Evolutionary conservation across 1,139 yeast genomes (phyloP), one percentile per base, ranked within the genome.

Genomic region (Suhomyces coccinellae): DNA sequence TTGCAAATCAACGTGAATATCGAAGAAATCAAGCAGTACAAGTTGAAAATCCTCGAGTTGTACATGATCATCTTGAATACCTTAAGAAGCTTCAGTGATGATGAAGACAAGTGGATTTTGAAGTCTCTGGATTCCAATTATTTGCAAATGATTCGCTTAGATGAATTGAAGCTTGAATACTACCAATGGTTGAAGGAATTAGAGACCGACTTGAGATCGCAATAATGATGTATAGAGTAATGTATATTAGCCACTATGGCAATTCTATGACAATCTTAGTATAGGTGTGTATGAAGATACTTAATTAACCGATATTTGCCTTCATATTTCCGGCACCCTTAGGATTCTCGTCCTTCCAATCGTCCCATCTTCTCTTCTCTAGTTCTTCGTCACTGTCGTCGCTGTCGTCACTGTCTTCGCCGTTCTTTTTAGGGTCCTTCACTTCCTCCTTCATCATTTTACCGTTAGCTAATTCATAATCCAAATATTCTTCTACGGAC

Each of bases 401-500:
- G 20, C 66, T 66, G 27, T 73, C 75, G 31, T 63, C 65, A n/a
- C 58, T 65, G 16, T 63, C 67, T 31, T 55, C 56, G 14, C 55
- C 56, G 13, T 48, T 67, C 41, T 35, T 57, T 26, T 52, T 51
- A 35, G 53, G 44, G 47, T 67, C 63, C 40, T 65, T 65, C 29
- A 58, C 73, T 42, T 78, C 82, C 20, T 81, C 79, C 42, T 78
- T 71, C 38, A 79, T 68, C 78, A 86, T 85, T 45, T 91, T 90
- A 2, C 97, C 97, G 56, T 87, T 82, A 13, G 83, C 83, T 54
- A 87, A 71, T 61, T 93, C 99, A 56, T 87, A 83, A 44, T 90
- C 96, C 43, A 93, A 72, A 52, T 87, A 85, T 56, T 93, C 97
- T 53, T 93, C 99, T 0, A 95, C 93, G 0, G 96, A 74, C 96